Percentiles rank a stretch among this genome's conserved stretches.
phyloP scores from a whole-genome alignment of 768 basidiomycete species.

The Naematelia aurantialba region DNA sequence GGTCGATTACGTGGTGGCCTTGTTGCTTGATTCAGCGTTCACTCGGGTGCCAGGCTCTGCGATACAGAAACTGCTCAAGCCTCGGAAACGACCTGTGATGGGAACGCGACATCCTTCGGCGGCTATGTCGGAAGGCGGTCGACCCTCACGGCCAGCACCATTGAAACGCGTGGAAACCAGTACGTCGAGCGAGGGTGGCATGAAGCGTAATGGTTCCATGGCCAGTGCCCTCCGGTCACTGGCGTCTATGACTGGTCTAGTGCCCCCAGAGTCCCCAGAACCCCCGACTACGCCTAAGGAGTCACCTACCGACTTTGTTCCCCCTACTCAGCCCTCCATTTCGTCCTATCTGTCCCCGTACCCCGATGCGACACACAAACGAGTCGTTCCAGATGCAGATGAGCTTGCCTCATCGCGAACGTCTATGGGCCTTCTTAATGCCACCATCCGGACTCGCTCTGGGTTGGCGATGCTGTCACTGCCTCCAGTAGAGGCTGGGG shows the following conservation, averaged over 20 bases:
- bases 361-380: slow-evolving; percentile 33
- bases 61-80: slow-evolving; percentile 48
- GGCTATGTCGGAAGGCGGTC: slow-evolving; percentile 13
- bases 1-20: slow-evolving; percentile 85
- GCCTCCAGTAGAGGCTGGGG: slow-evolving; percentile 54
- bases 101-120: slow-evolving; percentile 15
- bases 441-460: slow-evolving; percentile 16
- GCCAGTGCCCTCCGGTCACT: slow-evolving; percentile 43
- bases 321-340: not conserved
- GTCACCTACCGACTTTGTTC: slow-evolving; percentile 6
- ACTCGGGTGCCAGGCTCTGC: slow-evolving; percentile 67
- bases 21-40: slow-evolving; percentile 85
- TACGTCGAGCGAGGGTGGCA: slow-evolving; percentile 11
- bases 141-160: slow-evolving; percentile 19
- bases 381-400: slow-evolving; percentile 25
- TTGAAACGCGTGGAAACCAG: slow-evolving; percentile 37
- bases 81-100: slow-evolving; percentile 14
- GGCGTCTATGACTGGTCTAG: slow-evolving; percentile 45
- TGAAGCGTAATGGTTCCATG: slow-evolving; percentile 45
- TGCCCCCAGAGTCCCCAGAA: slow-evolving; percentile 3
- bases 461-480: slow-evolving; percentile 11
- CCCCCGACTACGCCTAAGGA: slow-evolving; percentile 8
- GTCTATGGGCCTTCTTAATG: slow-evolving; percentile 4
- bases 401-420: not conserved
- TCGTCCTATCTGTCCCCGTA: slow-evolving; percentile 32